phyloP scores from a whole-genome alignment of 1,284 basidiomycete genomes.

The Tylopilus sp. region DNA sequence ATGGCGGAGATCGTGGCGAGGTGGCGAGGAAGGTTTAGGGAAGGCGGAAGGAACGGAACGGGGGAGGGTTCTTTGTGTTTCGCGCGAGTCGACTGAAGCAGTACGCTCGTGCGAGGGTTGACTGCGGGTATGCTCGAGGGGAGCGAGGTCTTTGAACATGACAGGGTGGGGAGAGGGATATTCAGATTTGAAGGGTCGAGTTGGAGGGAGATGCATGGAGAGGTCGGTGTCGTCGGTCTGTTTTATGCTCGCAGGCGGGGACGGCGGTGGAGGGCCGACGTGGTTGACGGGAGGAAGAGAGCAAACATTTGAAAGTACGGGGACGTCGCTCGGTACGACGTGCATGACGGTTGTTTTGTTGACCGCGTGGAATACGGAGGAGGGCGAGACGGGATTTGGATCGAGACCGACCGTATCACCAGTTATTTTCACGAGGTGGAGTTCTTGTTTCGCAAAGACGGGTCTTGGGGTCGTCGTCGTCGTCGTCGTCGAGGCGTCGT shows the following conservation, averaged over 20 bases:
- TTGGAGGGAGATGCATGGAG: constrained; percentile 3
- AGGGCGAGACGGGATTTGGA: constrained; percentile 34
- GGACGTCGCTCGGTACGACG: constrained; percentile 28
- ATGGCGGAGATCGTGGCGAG: constrained; percentile 22
- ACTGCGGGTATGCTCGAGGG: constrained; percentile 10
- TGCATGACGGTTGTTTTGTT: constrained; percentile 28
- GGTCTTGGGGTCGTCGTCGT: constrained; percentile 35
- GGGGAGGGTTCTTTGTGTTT: constrained; percentile 20
- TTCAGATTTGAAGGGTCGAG: neutral
- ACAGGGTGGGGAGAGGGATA: constrained; percentile 18
- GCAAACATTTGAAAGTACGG: neutral
- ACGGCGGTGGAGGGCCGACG: constrained; percentile 60
- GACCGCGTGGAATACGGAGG: neutral
- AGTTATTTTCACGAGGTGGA: constrained; percentile 2
- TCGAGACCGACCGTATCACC: constrained; percentile 42
- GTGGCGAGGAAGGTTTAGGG: constrained; percentile 3
- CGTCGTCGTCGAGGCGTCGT: constrained; percentile 36
- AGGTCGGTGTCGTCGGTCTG: constrained; percentile 23
- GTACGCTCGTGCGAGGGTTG: constrained; percentile 24
- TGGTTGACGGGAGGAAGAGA: constrained; percentile 16
- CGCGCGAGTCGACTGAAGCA: constrained; percentile 28
- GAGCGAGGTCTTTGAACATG: constrained; percentile 34
- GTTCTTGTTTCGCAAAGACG: constrained; percentile 23
- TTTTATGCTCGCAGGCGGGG: constrained; percentile 60
- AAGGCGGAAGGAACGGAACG: constrained; percentile 27